Evolutionary conservation across 306 rosid species (phyloP).

Genomic region (Delonix regia): DNA sequence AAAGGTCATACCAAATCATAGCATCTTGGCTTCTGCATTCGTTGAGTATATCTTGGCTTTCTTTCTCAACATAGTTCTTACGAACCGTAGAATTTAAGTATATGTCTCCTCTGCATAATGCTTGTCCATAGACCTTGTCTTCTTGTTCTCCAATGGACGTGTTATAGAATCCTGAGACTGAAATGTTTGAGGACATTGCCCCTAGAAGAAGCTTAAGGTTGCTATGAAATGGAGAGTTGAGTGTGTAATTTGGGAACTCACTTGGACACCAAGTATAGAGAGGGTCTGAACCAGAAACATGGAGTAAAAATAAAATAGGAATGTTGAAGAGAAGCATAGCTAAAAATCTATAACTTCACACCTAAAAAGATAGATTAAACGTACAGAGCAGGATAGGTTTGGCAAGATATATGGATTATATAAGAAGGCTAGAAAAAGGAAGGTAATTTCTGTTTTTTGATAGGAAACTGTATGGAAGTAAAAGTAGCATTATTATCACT

Average conservation of each 20-base stretch:
- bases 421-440: neutral
- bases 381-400: neutral
- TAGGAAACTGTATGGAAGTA: neutral
- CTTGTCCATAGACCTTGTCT: slow-evolving; percentile 56
- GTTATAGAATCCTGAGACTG: slow-evolving; percentile 42
- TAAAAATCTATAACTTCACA: slow-evolving; percentile 4
- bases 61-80: slow-evolving; percentile 47
- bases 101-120: slow-evolving; percentile 70
- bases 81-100: slow-evolving; percentile 50
- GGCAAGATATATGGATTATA: neutral
- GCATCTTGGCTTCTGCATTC: slow-evolving; percentile 51
- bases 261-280: slow-evolving; percentile 37
- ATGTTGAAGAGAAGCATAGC: slow-evolving; percentile 37
- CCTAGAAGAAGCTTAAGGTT: slow-evolving; percentile 51
- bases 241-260: slow-evolving; percentile 41
- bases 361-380: neutral
- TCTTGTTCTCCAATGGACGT: slow-evolving; percentile 18
- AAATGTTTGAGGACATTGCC: slow-evolving; percentile 48
- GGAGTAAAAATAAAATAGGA: slow-evolving; percentile 15
- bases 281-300: slow-evolving; percentile 41
- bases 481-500: neutral
- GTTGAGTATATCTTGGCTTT: slow-evolving; percentile 46
- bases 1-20: slow-evolving; percentile 61
- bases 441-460: neutral
- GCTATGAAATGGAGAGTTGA: slow-evolving; percentile 36